These are phyloP conservation scores for Aspergillus fructus DNA, from an alignment of 2,329 filamentous ascomycete species.

Conservation along the genomic window DNA sequence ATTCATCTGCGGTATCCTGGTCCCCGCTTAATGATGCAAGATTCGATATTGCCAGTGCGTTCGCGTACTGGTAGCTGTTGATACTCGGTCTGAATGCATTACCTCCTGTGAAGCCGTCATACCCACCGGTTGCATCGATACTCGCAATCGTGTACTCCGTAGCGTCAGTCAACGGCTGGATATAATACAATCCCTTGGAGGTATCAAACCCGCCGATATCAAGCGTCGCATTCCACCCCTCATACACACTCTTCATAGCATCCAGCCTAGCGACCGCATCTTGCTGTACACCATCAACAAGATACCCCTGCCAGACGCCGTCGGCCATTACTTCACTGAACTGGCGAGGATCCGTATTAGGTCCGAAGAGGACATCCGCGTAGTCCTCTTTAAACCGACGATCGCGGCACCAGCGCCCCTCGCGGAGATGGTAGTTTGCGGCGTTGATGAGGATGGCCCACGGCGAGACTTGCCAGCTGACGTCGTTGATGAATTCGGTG, in stretches of 20 bases:
- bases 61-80: conserved; percentile 47
- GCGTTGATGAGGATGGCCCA: conserved; percentile 47
- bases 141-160: conserved; percentile 49
- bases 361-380: conserved; percentile 41
- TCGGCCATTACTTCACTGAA: conserved; percentile 47
- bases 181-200: conserved; percentile 43
- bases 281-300: conserved; percentile 42
- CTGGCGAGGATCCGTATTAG: conserved; percentile 42
- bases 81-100: conserved; percentile 45
- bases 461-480: conserved; percentile 41
- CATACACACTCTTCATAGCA: conserved; percentile 18
- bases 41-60: conserved; percentile 43
- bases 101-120: conserved; percentile 43
- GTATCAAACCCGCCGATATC: conserved; percentile 41
- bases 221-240: conserved; percentile 33
- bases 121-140: conserved; percentile 38
- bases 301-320: conserved; percentile 39
- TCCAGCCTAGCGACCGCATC: conserved; percentile 33
- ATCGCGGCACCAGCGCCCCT: conserved; percentile 48
- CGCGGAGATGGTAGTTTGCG: conserved; percentile 45
- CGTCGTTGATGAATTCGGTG: conserved; percentile 47
- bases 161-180: conserved; percentile 45
- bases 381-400: conserved; percentile 47
- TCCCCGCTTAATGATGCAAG: conserved; percentile 35
- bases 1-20: conserved; percentile 17